phyloP scores from a whole-genome alignment of 768 basidiomycete genomes.

The Leccinum fibrillosum region DNA sequence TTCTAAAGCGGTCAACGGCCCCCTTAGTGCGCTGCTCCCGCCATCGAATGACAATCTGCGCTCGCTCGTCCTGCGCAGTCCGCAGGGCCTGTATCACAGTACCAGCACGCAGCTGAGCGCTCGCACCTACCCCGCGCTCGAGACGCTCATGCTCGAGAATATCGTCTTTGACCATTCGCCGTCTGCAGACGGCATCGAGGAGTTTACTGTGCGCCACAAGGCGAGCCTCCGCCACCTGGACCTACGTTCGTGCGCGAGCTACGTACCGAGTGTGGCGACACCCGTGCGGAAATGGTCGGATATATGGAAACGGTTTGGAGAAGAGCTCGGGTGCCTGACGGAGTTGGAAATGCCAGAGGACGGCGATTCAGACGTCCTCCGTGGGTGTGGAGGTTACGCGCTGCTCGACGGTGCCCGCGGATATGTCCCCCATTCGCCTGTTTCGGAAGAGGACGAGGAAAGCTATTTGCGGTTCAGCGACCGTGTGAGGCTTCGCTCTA shows the following conservation, averaged over 20 bases:
- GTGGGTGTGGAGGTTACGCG: constrained; percentile 19
- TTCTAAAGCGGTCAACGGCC: constrained; percentile 27
- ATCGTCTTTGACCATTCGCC: constrained; percentile 26
- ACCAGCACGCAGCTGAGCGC: constrained; percentile 17
- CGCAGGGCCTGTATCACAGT: constrained; percentile 30
- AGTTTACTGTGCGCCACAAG: constrained; percentile 32
- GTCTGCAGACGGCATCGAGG: constrained; percentile 24
- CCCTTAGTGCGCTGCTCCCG: constrained; percentile 26
- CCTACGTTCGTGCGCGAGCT: constrained; percentile 26
- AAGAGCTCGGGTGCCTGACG: constrained; percentile 21
- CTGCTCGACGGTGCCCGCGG: constrained; percentile 21
- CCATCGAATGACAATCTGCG: constrained; percentile 16
- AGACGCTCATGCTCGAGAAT: constrained; percentile 28
- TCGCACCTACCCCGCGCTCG: constrained; percentile 24
- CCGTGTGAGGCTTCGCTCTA: constrained; percentile 11
- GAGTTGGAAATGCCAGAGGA: constrained; percentile 15
- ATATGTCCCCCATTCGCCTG: constrained; percentile 18
- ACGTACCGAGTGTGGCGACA: constrained; percentile 12
- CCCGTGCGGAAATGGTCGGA: constrained; percentile 25
- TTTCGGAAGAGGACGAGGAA: constrained; percentile 14
- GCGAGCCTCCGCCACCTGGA: constrained; percentile 22
- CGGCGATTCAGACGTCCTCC: not conserved
- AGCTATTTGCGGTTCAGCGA: constrained; percentile 7
- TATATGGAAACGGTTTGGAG: constrained; percentile 24
- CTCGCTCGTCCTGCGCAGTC: constrained; percentile 26